A percentile compares a stretch with the other conserved stretches of the same genome.
phyloP scores from a whole-genome alignment of 768 basidiomycete genomes.

The Floccularia luteovirens region DNA sequence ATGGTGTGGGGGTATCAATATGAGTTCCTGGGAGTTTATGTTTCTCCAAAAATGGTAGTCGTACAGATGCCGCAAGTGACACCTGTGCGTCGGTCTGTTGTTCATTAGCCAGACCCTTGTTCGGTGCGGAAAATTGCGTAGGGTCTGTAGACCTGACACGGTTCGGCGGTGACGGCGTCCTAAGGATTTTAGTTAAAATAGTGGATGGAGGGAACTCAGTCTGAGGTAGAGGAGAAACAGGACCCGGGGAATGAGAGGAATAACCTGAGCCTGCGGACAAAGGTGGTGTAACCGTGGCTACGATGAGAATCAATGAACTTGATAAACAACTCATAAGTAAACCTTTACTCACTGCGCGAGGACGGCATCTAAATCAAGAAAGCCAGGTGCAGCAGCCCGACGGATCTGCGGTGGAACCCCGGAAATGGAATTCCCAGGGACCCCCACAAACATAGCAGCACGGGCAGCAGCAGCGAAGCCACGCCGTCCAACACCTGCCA shows the following conservation, averaged over 20 bases:
- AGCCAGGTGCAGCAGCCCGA: conserved; percentile 26
- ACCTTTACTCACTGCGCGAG: conserved; percentile 27
- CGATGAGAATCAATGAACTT: background rate
- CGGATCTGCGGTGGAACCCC: conserved; percentile 10
- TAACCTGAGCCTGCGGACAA: conserved; percentile 39
- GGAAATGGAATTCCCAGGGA: conserved; percentile 7
- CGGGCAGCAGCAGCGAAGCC: conserved; percentile 77
- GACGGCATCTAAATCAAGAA: conserved; percentile 39
- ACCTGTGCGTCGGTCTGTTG: background rate
- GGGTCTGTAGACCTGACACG: conserved; percentile 9
- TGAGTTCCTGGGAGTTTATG: conserved; percentile 20
- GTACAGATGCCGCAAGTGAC: conserved; percentile 14
- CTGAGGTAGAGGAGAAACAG: conserved; percentile 31
- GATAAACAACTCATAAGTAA: conserved; percentile 1
- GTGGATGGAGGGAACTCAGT: conserved; percentile 15
- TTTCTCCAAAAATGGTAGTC: conserved; percentile 54
- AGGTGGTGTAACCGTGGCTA: conserved; percentile 33
- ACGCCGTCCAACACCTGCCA: conserved; percentile 87
- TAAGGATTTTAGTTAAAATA: conserved; percentile 8
- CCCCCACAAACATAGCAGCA: conserved; percentile 29
- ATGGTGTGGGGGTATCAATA: conserved; percentile 4
- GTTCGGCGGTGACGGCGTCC: conserved; percentile 16
- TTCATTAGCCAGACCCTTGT: background rate
- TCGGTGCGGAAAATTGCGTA: conserved; percentile 5
- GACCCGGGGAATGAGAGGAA: conserved; percentile 35